These are phyloP conservation scores for Rachicladosporium sp. DNA, from an alignment of 2,329 filamentous ascomycete species.

Conservation along the genomic window DNA sequence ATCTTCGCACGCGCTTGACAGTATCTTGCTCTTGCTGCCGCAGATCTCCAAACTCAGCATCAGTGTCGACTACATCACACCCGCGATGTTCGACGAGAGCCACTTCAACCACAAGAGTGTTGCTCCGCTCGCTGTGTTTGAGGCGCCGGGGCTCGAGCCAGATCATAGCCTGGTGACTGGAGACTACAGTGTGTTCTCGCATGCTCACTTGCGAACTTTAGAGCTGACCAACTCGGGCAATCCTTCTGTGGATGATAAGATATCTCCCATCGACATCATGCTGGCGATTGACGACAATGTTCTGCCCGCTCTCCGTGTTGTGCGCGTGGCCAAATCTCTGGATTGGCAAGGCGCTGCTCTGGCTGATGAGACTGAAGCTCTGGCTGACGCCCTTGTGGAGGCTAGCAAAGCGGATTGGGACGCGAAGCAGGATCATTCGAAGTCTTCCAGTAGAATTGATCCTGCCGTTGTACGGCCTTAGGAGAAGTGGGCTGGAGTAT, in stretches of 20 bases:
- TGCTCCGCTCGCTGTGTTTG: no score
- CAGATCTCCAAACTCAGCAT: slow-evolving; percentile 29
- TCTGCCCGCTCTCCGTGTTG: slow-evolving; percentile 26
- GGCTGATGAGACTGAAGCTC: slow-evolving; percentile 25
- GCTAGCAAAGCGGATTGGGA: slow-evolving; percentile 27
- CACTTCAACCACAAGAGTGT: slow-evolving; percentile 8
- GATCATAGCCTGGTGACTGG: no score
- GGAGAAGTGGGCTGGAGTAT: slow-evolving; percentile 10
- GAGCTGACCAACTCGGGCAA: slow-evolving; percentile 29
- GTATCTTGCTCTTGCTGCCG: slow-evolving; percentile 29
- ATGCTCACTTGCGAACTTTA: slow-evolving; percentile 26
- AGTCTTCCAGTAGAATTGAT: no score
- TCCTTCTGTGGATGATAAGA: slow-evolving; percentile 24
- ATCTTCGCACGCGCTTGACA: slow-evolving; percentile 27
- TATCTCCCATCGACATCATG: slow-evolving; percentile 31
- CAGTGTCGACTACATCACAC: slow-evolving; percentile 36
- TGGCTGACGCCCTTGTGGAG: slow-evolving; percentile 27
- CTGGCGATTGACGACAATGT: slow-evolving; percentile 29
- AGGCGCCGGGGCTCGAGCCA: no score
- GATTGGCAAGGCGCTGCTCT: slow-evolving; percentile 26
- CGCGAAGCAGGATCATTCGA: no score
- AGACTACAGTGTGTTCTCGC: neutral
- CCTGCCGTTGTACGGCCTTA: neutral
- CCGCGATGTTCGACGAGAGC: slow-evolving; percentile 25
- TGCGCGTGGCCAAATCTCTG: slow-evolving; percentile 26